Evolutionary conservation across 306 rosid genomes (phyloP).

Genomic region (Fragaria nilgerrensis): DNA sequence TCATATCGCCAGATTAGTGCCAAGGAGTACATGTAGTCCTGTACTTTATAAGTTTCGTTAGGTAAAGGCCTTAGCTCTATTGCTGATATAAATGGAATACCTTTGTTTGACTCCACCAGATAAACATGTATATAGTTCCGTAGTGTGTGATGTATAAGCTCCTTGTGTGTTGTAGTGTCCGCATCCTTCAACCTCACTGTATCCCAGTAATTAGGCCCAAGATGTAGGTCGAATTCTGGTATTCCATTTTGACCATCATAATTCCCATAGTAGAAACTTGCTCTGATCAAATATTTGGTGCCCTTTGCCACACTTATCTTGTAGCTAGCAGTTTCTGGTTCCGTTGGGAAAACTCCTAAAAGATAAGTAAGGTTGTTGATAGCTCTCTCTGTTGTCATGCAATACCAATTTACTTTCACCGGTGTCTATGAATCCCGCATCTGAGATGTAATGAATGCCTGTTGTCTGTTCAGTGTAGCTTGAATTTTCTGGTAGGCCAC

Average conservation of each 20-base stretch:
- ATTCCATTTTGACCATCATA: constrained; percentile 26
- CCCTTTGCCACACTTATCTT: constrained; percentile 21
- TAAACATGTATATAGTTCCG: constrained; percentile 16
- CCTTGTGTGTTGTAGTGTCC: constrained; percentile 14
- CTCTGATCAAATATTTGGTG: constrained; percentile 37
- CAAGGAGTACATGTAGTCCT: background rate
- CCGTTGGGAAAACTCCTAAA: constrained; percentile 50
- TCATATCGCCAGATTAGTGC: background rate
- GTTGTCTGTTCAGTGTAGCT: constrained; percentile 12
- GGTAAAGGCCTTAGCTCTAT: constrained; percentile 9
- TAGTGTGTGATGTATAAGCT: constrained; percentile 19
- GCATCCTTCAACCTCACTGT: constrained; percentile 7
- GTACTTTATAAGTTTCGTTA: background rate
- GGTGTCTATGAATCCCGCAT: constrained; percentile 8
- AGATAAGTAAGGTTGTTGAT: background rate
- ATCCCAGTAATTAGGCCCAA: constrained; percentile 42
- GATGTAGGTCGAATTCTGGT: constrained; percentile 35
- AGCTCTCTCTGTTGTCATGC: background rate
- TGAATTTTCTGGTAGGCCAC: constrained; percentile 20
- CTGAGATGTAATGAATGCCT: constrained; percentile 16
- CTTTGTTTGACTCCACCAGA: background rate
- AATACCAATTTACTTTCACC: constrained; percentile 17
- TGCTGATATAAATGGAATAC: constrained; percentile 18
- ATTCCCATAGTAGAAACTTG: constrained; percentile 38
- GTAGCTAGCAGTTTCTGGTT: constrained; percentile 43